These are phyloP conservation scores for Capronia americana DNA, from an alignment of 2,329 filamentous ascomycete species.

Conservation along the genomic window DNA sequence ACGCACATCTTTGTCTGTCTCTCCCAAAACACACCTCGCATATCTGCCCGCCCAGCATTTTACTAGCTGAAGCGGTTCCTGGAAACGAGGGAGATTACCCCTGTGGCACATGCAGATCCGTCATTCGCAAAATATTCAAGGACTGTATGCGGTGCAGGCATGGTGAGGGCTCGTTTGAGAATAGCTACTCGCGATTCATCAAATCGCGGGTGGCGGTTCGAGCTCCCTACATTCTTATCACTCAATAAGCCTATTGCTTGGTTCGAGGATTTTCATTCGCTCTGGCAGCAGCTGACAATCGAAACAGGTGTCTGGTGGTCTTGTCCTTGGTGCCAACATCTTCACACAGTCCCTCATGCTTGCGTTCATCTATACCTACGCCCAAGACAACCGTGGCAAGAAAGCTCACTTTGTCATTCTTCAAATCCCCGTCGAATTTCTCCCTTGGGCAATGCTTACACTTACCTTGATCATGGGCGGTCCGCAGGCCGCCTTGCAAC, in stretches of 20 bases:
- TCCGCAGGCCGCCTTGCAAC: slow-evolving; percentile 62
- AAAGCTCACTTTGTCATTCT: slow-evolving; percentile 82
- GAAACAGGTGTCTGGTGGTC: slow-evolving; percentile 52
- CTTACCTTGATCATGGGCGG: slow-evolving; percentile 74
- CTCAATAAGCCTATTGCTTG: slow-evolving; percentile 15
- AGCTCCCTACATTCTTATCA: slow-evolving; percentile 66
- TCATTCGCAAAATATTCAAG: slow-evolving; percentile 70
- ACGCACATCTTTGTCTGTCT: slow-evolving; percentile 10
- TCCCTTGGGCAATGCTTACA: slow-evolving; percentile 80
- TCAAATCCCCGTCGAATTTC: slow-evolving; percentile 78
- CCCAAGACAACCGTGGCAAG: slow-evolving; percentile 80
- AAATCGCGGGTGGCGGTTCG: slow-evolving; percentile 67
- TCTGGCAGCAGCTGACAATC: slow-evolving; percentile 36
- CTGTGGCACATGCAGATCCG: slow-evolving; percentile 65
- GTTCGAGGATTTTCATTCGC: background rate
- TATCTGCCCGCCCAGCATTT: slow-evolving; percentile 79
- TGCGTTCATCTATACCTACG: slow-evolving; percentile 81
- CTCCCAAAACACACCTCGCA: slow-evolving; percentile 59
- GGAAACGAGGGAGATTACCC: slow-evolving; percentile 82
- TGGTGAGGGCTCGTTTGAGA: slow-evolving; percentile 79
- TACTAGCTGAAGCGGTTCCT: slow-evolving; percentile 81
- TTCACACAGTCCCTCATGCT: slow-evolving; percentile 70
- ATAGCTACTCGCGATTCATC: slow-evolving; percentile 61
- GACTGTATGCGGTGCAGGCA: slow-evolving; percentile 71
- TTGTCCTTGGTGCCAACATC: slow-evolving; percentile 43